Evolutionary conservation across 2,329 filamentous ascomycete species (phyloP).

Genomic region (Colletotrichum limetticola): DNA sequence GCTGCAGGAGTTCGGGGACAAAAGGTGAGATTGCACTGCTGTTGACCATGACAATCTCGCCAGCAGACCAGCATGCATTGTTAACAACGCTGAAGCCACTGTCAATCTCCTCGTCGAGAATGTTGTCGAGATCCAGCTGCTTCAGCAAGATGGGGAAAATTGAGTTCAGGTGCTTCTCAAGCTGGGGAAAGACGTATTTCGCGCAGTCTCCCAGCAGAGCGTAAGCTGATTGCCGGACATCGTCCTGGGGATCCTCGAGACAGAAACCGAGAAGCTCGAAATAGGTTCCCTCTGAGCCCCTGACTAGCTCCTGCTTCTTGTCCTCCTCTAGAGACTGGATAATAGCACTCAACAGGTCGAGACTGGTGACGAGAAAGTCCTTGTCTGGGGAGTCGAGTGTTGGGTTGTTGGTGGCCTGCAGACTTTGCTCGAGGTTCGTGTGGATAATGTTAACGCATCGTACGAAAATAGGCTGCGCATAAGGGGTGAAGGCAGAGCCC

Average conservation of each 20-base stretch:
- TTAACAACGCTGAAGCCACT: conserved; percentile 93
- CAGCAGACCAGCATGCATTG: conserved; percentile 97
- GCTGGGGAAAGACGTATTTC: conserved; percentile 87
- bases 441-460: conserved; percentile 93
- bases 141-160: conserved; percentile 85
- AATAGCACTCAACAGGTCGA: conserved; percentile 92
- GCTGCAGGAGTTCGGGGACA: conserved; percentile 79
- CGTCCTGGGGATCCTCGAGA: conserved; percentile 90
- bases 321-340: conserved; percentile 85
- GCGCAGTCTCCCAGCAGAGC: conserved; percentile 94
- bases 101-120: conserved; percentile 83
- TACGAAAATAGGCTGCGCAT: conserved; percentile 85
- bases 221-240: conserved; percentile 96
- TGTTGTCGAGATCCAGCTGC: conserved; percentile 84
- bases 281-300: conserved; percentile 80
- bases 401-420: conserved; percentile 75
- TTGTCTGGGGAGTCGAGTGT: conserved; percentile 86
- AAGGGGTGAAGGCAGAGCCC: conserved; percentile 83
- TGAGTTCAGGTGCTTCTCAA: conserved; percentile 77
- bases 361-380: conserved; percentile 94
- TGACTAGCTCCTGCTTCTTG: conserved; percentile 81
- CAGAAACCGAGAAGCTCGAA: conserved; percentile 92
- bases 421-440: conserved; percentile 84
- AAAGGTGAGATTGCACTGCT: conserved; percentile 81
- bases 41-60: conserved; percentile 88